Percentiles rank a stretch among this genome's conserved stretches.
phyloP scores from a whole-genome alignment of 2,329 filamentous ascomycete genomes.

The Lasiodiplodia hormozganensis region DNA sequence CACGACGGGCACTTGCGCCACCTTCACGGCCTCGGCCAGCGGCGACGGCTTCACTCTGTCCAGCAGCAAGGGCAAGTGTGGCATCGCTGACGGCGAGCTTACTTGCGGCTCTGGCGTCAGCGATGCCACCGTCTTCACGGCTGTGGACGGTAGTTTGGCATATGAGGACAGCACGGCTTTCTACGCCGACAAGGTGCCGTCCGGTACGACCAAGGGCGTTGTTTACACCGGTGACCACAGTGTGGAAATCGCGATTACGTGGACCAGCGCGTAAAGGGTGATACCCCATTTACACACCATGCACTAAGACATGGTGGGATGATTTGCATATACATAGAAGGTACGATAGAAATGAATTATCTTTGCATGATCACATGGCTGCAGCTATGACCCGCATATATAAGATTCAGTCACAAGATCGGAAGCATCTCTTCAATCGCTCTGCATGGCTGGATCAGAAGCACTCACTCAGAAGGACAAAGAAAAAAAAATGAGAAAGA shows the following conservation, averaged over 20 bases:
- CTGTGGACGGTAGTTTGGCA: slow-evolving; percentile 44
- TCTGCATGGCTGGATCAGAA: background rate
- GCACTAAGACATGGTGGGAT: background rate
- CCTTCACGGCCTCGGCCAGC: slow-evolving; percentile 61
- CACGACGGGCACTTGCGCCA: slow-evolving; percentile 70
- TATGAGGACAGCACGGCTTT: slow-evolving; percentile 49
- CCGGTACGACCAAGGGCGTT: slow-evolving; percentile 52
- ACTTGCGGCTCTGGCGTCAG: slow-evolving; percentile 61
- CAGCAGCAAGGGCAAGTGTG: slow-evolving; percentile 66
- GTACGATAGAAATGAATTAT: slow-evolving; percentile 12
- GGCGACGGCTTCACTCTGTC: slow-evolving; percentile 61
- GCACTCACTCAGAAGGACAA: background rate
- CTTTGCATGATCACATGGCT: background rate
- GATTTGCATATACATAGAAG: slow-evolving; percentile 5
- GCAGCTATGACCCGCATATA: background rate
- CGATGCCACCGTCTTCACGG: slow-evolving; percentile 51
- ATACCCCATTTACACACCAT: background rate
- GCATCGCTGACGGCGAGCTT: slow-evolving; percentile 60
- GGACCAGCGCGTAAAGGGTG: slow-evolving; percentile 7
- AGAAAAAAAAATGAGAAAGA: too few relatives aligned
- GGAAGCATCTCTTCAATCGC: too few relatives aligned
- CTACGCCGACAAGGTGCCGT: slow-evolving; percentile 52
- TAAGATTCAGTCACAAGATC: too few relatives aligned
- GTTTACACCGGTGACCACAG: slow-evolving; percentile 45
- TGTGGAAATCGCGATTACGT: slow-evolving; percentile 15